Evolutionary conservation across 176 grass and related monocot genomes (phyloP).

Genomic region (Stipa capillata): DNA sequence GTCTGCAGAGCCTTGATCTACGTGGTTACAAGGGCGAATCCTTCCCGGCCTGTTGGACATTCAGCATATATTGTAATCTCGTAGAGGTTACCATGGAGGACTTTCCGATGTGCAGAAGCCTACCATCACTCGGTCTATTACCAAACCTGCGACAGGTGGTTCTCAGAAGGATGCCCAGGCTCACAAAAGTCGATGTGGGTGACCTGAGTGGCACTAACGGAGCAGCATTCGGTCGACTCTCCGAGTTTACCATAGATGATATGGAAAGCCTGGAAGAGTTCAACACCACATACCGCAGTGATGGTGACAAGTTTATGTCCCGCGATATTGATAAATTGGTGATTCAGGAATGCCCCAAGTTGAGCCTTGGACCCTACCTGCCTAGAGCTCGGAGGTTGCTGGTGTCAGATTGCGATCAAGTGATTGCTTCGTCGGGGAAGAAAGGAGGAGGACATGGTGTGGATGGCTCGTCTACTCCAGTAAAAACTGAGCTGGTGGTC

Average conservation of each 20-base stretch:
- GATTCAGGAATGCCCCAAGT: neutral
- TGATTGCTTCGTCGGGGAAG: neutral
- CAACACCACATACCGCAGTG: neutral
- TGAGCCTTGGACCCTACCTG: neutral
- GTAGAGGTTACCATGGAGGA: neutral
- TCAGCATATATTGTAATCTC: neutral
- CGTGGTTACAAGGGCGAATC: neutral
- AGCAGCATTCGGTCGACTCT: neutral
- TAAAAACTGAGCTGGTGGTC: neutral
- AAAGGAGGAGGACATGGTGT: neutral
- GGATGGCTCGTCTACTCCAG: neutral
- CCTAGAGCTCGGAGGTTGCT: neutral
- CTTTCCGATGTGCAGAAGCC: neutral
- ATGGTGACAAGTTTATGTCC: neutral
- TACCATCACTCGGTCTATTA: neutral
- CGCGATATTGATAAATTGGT: neutral
- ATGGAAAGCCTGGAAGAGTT: neutral
- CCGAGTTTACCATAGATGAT: neutral
- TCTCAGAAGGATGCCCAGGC: neutral
- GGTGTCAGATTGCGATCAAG: neutral
- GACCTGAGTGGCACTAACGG: neutral
- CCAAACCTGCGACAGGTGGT: neutral
- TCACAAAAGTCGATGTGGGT: neutral
- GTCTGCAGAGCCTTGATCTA: neutral
- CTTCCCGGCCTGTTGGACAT: neutral